phyloP scores from a whole-genome alignment of 768 basidiomycete species.

The Macrolepiota albuminosa region DNA sequence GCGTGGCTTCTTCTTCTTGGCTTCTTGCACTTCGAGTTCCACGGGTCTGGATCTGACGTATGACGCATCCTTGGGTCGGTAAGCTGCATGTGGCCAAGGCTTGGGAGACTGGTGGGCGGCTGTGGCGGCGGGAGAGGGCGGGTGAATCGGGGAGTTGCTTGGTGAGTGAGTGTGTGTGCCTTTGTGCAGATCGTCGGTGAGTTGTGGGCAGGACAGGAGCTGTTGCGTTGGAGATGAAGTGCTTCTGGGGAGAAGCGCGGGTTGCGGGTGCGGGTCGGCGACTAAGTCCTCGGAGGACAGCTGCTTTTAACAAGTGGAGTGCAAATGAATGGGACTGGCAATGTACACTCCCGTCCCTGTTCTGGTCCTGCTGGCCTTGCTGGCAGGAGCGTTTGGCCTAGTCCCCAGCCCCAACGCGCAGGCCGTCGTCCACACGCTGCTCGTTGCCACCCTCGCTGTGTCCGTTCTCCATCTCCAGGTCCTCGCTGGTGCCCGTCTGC shows the following conservation, averaged over 20 bases:
- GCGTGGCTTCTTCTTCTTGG: too few relatives aligned
- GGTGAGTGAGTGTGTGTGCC: too few relatives aligned
- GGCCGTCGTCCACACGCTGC: constrained; percentile 8
- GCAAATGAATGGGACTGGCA: too few relatives aligned
- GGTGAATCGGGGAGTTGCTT: too few relatives aligned
- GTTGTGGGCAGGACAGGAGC: background rate
- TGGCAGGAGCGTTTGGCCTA: constrained; percentile 1
- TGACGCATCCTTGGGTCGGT: too few relatives aligned
- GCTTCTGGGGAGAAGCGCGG: background rate
- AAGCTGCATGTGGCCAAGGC: too few relatives aligned
- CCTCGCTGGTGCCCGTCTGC: background rate
- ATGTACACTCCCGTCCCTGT: constrained; percentile 12
- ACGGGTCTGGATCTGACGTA: too few relatives aligned
- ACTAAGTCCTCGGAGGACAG: background rate
- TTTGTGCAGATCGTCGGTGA: background rate
- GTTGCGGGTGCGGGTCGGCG: background rate
- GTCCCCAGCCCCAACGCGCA: constrained; percentile 6
- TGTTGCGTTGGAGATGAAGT: background rate
- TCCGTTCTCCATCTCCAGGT: constrained; percentile 10
- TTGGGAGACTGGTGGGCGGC: too few relatives aligned
- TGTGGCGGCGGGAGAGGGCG: too few relatives aligned
- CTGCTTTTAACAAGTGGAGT: background rate
- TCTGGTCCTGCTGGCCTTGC: constrained; percentile 5
- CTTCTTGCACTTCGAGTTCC: too few relatives aligned
- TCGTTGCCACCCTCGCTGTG: constrained; percentile 8